Evolutionary conservation across 805 yeast genomes (phyloP), one percentile per base, ranked within the genome.

Genomic region (Yamadazyma insecticola): DNA sequence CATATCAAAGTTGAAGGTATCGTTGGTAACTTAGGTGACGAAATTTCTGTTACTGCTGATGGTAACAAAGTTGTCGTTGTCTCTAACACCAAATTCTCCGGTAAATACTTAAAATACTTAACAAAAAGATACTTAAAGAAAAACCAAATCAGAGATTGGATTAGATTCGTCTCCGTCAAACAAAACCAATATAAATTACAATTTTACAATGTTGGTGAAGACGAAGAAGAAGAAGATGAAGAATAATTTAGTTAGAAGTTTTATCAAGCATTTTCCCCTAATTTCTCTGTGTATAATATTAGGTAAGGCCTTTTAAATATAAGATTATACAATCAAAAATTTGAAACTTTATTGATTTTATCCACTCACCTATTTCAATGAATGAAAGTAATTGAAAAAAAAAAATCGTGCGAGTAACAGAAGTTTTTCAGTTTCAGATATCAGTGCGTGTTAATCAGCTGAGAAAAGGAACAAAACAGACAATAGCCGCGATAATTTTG

Each of bases 131-230:
- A 86, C 92, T 86, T 92, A 74, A 94, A 90, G 95, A 92, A 92
- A 86, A 87, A 89, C 90, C 95, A 86, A 76, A 85, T 90, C 78
- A 88, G 97, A 80, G 97, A 92, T 79, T 90, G 97, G 97, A 89
- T 90, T 74, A 92, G 97, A 81, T 89, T 90, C 63, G 96, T 90
- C 53, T 85, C 97, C 50, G 81, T 83, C 63, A 83, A 88, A 77
- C 84, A 85, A 73, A 86, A 89, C 82, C 81, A 78, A 70, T 92
- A 92, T 86, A 84, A 84, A 72, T 80, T 90, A 77, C 89, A 92
- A 72, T 90, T 90, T 96, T 92, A 86, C 96, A 87, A 94, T 71
- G 92, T 90, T 69, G 88, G 90, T 58, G 90, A 71, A 55, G 78
- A 85, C 57, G 95, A 89, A 60, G 97, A 89, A 62, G 96, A 84